A percentile compares a stretch with the other conserved stretches of the same genome.
phyloP scores from a whole-genome alignment of 2,329 filamentous ascomycete species.

The Endoconidiophora polonica region DNA sequence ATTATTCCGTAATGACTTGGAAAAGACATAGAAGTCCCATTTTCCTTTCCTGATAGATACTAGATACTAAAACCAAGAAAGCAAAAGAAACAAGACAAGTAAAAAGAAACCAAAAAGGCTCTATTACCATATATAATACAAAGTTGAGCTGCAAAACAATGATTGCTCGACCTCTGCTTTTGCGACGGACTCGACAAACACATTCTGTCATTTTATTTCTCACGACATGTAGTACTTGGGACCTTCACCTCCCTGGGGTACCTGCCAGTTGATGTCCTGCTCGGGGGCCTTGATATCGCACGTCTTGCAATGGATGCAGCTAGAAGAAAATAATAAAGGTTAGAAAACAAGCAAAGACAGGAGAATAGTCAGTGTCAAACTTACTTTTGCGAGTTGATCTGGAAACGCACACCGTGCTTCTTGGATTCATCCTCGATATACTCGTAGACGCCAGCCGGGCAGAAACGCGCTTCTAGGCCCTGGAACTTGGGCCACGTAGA shows the following conservation, averaged over 20 bases:
- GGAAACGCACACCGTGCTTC: conserved; percentile 77
- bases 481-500: conserved; percentile 75
- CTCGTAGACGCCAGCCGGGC: conserved; percentile 92
- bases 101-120: conserved; percentile 1
- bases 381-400: conserved; percentile 96
- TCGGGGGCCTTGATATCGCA: conserved; percentile 96
- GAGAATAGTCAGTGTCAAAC: conserved; percentile 22
- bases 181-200: background rate
- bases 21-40: background rate
- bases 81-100: background rate
- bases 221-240: conserved; percentile 57
- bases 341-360: background rate
- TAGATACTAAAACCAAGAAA: background rate
- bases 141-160: background rate
- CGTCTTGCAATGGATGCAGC: conserved; percentile 98
- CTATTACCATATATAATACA: background rate
- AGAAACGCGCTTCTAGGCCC: conserved; percentile 91
- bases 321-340: conserved; percentile 21
- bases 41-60: background rate
- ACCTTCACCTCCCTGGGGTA: conserved; percentile 76
- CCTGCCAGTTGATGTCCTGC: conserved; percentile 96
- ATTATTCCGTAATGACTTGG: no score
- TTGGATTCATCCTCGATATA: conserved; percentile 88
- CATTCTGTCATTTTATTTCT: background rate
- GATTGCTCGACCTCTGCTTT: background rate